Evolutionary conservation across 805 yeast genomes (phyloP).

Genomic region (Candida sphagnicola): DNA sequence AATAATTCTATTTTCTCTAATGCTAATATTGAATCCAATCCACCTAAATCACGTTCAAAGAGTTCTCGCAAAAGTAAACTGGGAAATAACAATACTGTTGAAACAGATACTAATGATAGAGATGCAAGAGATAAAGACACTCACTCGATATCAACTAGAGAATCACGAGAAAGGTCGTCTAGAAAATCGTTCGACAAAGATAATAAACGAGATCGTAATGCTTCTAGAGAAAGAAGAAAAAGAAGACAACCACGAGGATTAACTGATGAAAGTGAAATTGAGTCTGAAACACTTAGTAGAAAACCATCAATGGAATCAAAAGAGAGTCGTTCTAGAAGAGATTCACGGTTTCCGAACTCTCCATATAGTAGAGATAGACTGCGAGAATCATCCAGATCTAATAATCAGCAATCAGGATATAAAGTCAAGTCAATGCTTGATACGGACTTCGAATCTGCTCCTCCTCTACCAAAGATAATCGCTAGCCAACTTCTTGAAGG

Average conservation of each 20-base stretch:
- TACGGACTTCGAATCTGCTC: not conserved
- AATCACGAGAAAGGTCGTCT: not conserved
- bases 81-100: no score
- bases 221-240: not conserved
- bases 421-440: not conserved
- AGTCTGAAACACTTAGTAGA: not conserved
- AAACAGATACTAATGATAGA: no score
- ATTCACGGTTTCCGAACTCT: not conserved
- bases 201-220: not conserved
- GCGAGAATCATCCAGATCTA: not conserved
- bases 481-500: not conserved
- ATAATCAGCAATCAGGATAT: not conserved
- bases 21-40: no score
- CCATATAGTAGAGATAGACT: not conserved
- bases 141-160: no score
- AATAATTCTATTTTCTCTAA: no score
- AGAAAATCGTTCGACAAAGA: no score
- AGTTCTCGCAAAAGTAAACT: not conserved
- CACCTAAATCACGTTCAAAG: not conserved
- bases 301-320: not conserved
- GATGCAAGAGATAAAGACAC: no score
- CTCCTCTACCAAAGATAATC: not conserved
- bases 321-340: not conserved
- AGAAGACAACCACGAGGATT: not conserved
- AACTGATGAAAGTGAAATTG: not conserved